Base-by-base conservation (phyloP, 139 green algal species). In the Pleodorina starrii region DNA sequence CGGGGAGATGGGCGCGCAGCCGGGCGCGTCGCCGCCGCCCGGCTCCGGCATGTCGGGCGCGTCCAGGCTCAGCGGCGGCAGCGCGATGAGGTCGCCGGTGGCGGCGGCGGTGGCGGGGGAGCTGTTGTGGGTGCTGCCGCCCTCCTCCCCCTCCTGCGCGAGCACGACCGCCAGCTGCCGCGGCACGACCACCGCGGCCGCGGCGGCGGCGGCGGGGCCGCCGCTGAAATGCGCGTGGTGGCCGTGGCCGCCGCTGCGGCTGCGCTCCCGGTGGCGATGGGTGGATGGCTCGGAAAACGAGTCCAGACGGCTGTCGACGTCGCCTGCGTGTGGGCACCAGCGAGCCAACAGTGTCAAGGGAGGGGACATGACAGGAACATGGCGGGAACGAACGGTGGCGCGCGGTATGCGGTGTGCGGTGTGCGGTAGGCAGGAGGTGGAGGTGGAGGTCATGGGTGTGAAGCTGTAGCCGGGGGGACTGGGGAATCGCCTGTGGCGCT, bases 21-120 rank as follows among this genome's bases (percentile, higher is more conserved):
- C 72, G 25, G n/a, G 38, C 10, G 23, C 38, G 35, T 78, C 81
- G 43, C 79, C 79, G 10, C 79, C 79, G 59, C 79, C 40, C 2
- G 79, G 79, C 81, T 77, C 82, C 0, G 82, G 82, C 82, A 88
- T 88, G 66, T 88, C 82, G 10, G 82, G 63, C 23, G 82, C 84
- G 36, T 89, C 84, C 14, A 89, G 38, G 48, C 48, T 74, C 1
- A 89, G 84, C 48, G 84, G 84, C 48, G 84, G 84, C 36, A 89
- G 21, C 17, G 36, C 23, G 50, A 89, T 81, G 36, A 60, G 21
- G 50, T 89, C 84, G 48, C 84, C 84, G 5, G 84, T 68, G 19
- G 84, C 84, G 0, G 84, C 84, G 14, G 84, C 84, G 1, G 48
- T 60, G 38, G 69, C 69, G 27, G 84, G 84, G 5, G 84, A 89